Percentiles rank a stretch among this genome's conserved stretches.
phyloP scores from a whole-genome alignment of 768 basidiomycete species.

The Psilocybe sp. region DNA sequence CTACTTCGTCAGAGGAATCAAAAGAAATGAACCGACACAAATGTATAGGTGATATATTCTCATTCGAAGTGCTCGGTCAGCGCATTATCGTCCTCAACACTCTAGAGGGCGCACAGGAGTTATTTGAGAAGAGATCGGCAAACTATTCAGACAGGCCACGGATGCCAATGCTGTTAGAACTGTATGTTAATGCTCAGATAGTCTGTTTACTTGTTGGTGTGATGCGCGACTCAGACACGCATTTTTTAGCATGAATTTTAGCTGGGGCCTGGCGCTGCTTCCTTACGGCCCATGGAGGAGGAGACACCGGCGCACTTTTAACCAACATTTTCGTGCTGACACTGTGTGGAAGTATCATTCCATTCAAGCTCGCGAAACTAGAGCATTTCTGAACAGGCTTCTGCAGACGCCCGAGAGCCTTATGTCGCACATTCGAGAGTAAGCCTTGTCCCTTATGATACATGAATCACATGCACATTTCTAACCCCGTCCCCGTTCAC shows the following conservation, averaged over 20 bases:
- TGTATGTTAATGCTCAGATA: slow-evolving; percentile 27
- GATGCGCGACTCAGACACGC: not conserved
- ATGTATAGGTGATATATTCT: slow-evolving; percentile 48
- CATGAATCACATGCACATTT: not conserved
- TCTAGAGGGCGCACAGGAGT: slow-evolving; percentile 37
- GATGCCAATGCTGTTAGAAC: slow-evolving; percentile 46
- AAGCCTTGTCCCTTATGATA: slow-evolving; percentile 4
- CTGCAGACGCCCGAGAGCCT: slow-evolving; percentile 12
- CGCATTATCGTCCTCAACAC: slow-evolving; percentile 21
- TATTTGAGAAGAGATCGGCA: slow-evolving; percentile 41
- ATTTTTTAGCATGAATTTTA: slow-evolving; percentile 17
- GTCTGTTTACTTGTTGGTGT: not conserved
- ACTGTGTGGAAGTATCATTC: slow-evolving; percentile 39
- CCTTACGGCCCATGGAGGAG: slow-evolving; percentile 39
- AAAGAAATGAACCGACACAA: not conserved
- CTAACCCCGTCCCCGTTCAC: slow-evolving; percentile 5
- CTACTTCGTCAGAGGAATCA: not conserved
- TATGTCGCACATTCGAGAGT: slow-evolving; percentile 18
- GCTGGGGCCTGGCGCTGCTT: slow-evolving; percentile 46
- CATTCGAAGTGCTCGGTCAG: slow-evolving; percentile 41
- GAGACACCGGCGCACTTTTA: slow-evolving; percentile 46
- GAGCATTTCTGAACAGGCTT: slow-evolving; percentile 36
- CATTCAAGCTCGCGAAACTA: slow-evolving; percentile 40
- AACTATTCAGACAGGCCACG: slow-evolving; percentile 31
- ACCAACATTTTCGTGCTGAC: slow-evolving; percentile 46